Evolutionary conservation across 129 eudicot genomes (phyloP), one percentile per base, ranked within the genome.

Genomic region (Cynara cardunculus): DNA sequence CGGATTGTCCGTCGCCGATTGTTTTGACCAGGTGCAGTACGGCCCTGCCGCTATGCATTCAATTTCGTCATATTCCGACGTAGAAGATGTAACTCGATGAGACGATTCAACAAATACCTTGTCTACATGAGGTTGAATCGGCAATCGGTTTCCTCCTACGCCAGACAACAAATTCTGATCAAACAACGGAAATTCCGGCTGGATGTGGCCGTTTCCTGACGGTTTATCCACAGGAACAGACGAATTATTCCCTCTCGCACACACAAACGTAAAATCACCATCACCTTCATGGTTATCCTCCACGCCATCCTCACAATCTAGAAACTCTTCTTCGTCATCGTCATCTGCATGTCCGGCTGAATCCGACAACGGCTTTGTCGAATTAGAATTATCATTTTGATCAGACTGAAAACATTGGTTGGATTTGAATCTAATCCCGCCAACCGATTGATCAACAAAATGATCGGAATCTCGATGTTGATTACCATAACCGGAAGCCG

Each of bases 101-200:
- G 77, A 21, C 24, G 88, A 24, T 76, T 77, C 76, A 35, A 85
- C 41, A 39, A 81, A 85, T 5, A 85, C 86, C 46, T 84, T 86
- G 31, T 83, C 39, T 73, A 89, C 92, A 19, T 68, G 83, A 34
- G 82, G 88, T 31, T 64, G 66, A 66, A 7, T 70, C 2, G 87
- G 84, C 9, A 84, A 34, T 8, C 75, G 75, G 19, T 69, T 25
- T 21, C 18, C 80, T 1, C 37, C 81, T 7, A 21, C 68, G 10
- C 78, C 56, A 0, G 87, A 65, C 0, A 86, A 37, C n/a, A 85
- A 79, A 77, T 85, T 83, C 46, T 19, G 88, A 66, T 81, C 78
- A 35, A 90, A 87, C 11, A 85, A 76, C 13, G 93, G 93, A 26
- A 80, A 87, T 30, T 82, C 7, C 7, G 92, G 86, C 79, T 85